Evolutionary conservation across 106 monocot species (phyloP), one percentile per base, ranked within the genome.

Genomic region (Allium cepa): DNA sequence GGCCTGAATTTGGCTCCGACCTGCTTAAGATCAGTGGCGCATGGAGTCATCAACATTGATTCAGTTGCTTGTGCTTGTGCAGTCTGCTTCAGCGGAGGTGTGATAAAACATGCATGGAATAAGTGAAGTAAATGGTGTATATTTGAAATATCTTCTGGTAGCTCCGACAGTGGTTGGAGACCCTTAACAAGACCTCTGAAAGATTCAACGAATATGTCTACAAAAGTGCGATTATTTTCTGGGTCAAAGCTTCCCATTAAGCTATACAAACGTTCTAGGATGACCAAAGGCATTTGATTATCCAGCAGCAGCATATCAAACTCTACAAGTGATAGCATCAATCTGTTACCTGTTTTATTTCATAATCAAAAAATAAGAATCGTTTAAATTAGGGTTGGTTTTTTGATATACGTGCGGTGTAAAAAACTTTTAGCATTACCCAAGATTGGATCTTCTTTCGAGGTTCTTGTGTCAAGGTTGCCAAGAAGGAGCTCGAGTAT

Each of bases 111-210:
- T 47, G 63, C 46, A 47, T 64, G 63, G 46, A 64, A 64, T 46
- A 64, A n/a, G 48, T 64, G 63, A 48, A 64, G 63, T 12, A 64
- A 48, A 64, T 64, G 63, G 63, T 64, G 48, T 14, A 64, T 47
- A 46, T 48, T 47, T 9, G 9, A 49, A 50, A 11, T 9, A 36
- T 36, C 5, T 3, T 36, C 36, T 5, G 36, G 36, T 36, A 36
- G 5, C 4, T 36, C 36, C 36, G 36, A 36, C 5, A 11, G 14
- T 27, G 45, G 61, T 10, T 11, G 61, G 27, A 28, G 63, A 10
- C 13, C 13, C 45, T 9, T 62, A 10, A 62, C 46, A 17, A 13
- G 11, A 48, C n/a, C 63, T 11, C 9, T 46, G 63, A 64, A 64
- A 16, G 48, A n/a, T 48, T 64, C 14, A 18, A 11, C 15, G 16